These are phyloP conservation scores for Teratosphaeria viscida DNA, from an alignment of 2,329 filamentous ascomycete species.

Conservation along the genomic window DNA sequence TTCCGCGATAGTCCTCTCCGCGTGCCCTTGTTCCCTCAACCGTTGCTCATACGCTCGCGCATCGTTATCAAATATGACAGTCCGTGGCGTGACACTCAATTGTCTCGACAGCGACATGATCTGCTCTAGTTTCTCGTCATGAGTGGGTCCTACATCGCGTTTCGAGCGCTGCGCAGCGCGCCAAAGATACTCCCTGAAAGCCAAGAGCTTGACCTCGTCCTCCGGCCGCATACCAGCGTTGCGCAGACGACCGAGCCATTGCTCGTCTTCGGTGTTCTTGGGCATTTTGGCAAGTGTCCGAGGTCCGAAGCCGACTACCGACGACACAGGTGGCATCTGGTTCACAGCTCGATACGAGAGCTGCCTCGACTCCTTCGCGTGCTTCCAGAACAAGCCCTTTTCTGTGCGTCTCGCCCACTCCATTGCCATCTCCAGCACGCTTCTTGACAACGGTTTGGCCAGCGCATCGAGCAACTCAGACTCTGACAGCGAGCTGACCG, in stretches of 20 bases:
- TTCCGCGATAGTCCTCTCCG: constrained; percentile 62
- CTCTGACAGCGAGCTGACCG: constrained; percentile 60
- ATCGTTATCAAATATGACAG: constrained; percentile 81
- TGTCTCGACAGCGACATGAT: constrained; percentile 61
- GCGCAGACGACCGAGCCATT: constrained; percentile 76
- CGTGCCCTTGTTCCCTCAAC: constrained; percentile 23
- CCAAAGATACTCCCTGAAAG: constrained; percentile 84
- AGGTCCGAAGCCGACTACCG: constrained; percentile 46
- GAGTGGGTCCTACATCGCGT: constrained; percentile 37
- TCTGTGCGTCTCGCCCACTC: constrained; percentile 65
- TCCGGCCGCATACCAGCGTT: constrained; percentile 73
- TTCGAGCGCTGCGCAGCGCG: constrained; percentile 63
- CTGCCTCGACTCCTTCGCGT: constrained; percentile 57
- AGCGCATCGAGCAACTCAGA: constrained; percentile 67
- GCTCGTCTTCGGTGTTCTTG: constrained; percentile 86
- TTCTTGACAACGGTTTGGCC: constrained; percentile 68
- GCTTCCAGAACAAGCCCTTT: constrained; percentile 78
- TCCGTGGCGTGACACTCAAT: constrained; percentile 71
- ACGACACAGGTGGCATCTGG: constrained; percentile 46
- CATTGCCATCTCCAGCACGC: constrained; percentile 74
- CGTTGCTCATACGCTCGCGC: constrained; percentile 39
- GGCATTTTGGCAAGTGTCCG: constrained; percentile 52
- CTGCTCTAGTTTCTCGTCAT: constrained; percentile 44
- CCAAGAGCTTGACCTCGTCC: constrained; percentile 82
- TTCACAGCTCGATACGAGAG: constrained; percentile 44